These are phyloP conservation scores for Tetraselmis striata DNA, from an alignment of 139 green algal species.

Conservation along the genomic window DNA sequence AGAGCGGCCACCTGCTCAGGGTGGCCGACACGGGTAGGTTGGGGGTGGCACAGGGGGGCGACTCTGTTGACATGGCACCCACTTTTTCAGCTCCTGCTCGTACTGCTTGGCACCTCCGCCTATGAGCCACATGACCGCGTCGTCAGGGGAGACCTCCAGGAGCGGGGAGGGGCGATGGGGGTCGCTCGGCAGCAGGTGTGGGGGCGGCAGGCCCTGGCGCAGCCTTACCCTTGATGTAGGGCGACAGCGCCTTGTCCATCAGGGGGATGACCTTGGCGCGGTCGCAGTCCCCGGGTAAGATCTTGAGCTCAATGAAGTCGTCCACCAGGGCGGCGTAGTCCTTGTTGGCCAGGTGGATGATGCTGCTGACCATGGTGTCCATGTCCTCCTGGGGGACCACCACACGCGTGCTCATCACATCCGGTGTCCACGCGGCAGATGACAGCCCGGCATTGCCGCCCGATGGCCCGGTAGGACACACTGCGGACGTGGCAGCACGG, in stretches of 20 bases:
- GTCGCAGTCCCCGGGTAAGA: slow-evolving; percentile 60
- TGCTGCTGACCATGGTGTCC: slow-evolving; percentile 68
- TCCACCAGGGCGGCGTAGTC: slow-evolving; percentile 67
- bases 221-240: slow-evolving; percentile 76
- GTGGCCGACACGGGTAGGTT: no score
- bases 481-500: no score
- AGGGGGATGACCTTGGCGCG: slow-evolving; percentile 56
- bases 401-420: no score
- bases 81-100: slow-evolving; percentile 46
- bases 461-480: no score
- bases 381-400: slow-evolving; percentile 53
- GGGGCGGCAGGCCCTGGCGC: no score
- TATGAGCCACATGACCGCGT: slow-evolving; percentile 20
- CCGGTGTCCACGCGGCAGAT: no score
- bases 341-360: slow-evolving; percentile 75
- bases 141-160: slow-evolving; percentile 5
- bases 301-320: slow-evolving; percentile 76
- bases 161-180: background rate
- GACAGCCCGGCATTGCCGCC: no score
- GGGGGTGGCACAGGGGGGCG: no score
- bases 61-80: no score
- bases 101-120: slow-evolving; percentile 68
- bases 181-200: no score
- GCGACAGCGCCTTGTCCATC: slow-evolving; percentile 68
- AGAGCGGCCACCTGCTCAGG: no score